Evolutionary conservation across 2,329 filamentous ascomycete species (phyloP).

Genomic region (Clarireedia paspali): DNA sequence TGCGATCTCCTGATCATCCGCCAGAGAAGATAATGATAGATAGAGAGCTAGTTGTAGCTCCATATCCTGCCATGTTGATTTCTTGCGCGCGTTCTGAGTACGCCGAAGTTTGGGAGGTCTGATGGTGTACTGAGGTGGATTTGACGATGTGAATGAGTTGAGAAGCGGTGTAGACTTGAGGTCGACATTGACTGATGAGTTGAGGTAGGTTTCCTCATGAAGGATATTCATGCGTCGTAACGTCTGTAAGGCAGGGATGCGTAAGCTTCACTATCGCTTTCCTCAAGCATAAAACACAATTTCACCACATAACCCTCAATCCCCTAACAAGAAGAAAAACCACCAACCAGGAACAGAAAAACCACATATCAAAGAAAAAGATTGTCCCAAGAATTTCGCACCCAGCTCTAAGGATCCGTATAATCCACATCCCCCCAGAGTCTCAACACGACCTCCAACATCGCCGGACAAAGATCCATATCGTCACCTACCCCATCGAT

Average conservation of each 20-base stretch:
- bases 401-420: conserved; percentile 22
- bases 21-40: neutral
- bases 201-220: conserved; percentile 3
- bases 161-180: too few relatives aligned
- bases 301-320: too few relatives aligned
- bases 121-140: neutral
- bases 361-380: neutral
- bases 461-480: conserved; percentile 27
- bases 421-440: conserved; percentile 28
- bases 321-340: conserved; percentile 11
- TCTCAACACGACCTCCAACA: conserved; percentile 27
- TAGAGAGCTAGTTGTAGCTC: neutral
- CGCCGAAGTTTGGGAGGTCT: neutral
- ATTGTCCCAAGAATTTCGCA: neutral
- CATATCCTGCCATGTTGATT: neutral
- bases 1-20: neutral
- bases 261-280: conserved; percentile 19
- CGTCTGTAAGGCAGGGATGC: conserved; percentile 20
- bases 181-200: too few relatives aligned
- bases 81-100: neutral
- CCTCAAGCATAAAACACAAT: too few relatives aligned
- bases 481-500: conserved; percentile 18
- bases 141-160: too few relatives aligned
- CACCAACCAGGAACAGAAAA: neutral
- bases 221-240: conserved; percentile 18